Evolutionary conservation across 345 rosid species (phyloP).

Genomic region (Eucalyptus camaldulensis): DNA sequence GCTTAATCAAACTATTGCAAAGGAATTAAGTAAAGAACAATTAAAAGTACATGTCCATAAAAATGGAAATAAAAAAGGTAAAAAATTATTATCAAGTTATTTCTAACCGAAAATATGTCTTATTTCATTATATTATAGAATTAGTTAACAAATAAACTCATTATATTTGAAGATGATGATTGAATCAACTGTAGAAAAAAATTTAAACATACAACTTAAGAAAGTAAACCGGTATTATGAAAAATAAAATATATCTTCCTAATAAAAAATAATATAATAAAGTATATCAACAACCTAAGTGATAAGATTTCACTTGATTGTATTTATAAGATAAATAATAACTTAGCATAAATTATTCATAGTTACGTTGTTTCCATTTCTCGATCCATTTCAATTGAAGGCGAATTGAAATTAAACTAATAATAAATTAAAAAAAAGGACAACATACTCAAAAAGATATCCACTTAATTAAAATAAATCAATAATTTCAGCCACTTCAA

Average conservation of each 20-base stretch:
- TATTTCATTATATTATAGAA: not conserved
- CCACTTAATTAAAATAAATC: not conserved
- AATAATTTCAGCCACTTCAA: not conserved
- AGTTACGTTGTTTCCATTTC: not conserved
- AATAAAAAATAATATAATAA: not conserved
- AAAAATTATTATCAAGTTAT: not conserved
- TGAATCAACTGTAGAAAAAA: not conserved
- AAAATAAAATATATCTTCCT: not conserved
- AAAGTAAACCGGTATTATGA: not conserved
- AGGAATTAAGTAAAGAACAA: not conserved
- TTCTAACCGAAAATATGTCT: not conserved
- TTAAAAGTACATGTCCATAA: not conserved
- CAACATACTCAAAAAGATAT: not conserved
- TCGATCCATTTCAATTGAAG: not conserved
- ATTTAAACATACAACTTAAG: not conserved
- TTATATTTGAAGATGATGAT: not conserved
- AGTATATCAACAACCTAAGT: not conserved
- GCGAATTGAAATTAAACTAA: not conserved
- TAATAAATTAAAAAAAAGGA: not conserved
- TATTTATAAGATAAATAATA: not conserved
- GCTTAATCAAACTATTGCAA: too few relatives aligned
- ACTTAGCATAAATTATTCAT: not conserved
- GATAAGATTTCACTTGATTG: not conserved
- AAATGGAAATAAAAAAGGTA: not conserved
- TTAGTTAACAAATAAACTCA: not conserved